Conservation (phyloP, 139 green algal species). For the Nannochloris sp. region DNA sequence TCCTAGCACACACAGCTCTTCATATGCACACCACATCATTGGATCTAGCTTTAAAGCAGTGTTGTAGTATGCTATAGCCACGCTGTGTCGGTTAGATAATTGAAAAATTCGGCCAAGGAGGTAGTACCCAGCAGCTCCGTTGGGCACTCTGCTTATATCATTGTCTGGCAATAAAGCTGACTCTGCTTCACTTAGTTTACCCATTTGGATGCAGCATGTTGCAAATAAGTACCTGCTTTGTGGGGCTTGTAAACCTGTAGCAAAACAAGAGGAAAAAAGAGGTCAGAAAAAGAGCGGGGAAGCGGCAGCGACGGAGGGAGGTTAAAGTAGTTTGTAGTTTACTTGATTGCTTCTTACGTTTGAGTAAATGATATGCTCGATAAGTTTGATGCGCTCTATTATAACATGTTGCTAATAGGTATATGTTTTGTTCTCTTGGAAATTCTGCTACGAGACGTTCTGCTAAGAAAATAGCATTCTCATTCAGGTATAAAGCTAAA, state of each 20-base stretch:
- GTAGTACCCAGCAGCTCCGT: slow-evolving; percentile 75
- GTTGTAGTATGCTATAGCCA: slow-evolving; percentile 57
- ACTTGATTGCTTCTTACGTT: too few species aligned
- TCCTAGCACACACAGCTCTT: slow-evolving; percentile 87
- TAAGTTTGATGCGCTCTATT: slow-evolving; percentile 64
- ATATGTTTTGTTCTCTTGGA: slow-evolving; percentile 67
- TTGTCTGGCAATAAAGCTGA: slow-evolving; percentile 48
- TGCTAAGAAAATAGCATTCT: slow-evolving; percentile 77
- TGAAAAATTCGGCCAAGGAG: slow-evolving; percentile 71
- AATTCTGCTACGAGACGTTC: slow-evolving; percentile 72
- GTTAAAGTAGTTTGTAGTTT: too few species aligned
- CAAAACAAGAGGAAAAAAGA: too few species aligned
- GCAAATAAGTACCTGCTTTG: slow-evolving; percentile 79
- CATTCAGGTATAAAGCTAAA: slow-evolving; percentile 54
- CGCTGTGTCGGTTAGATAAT: slow-evolving; percentile 40
- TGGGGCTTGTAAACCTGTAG: slow-evolving; percentile 28
- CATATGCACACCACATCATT: slow-evolving; percentile 84
- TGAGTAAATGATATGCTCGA: slow-evolving; percentile 66
- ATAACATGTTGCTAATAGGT: slow-evolving; percentile 80
- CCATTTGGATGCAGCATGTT: slow-evolving; percentile 66
- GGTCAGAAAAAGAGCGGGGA: too few species aligned
- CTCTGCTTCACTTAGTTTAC: slow-evolving; percentile 75
- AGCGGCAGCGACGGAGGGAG: too few species aligned
- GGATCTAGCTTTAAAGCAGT: slow-evolving; percentile 60
- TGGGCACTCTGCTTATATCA: slow-evolving; percentile 53